Percentiles rank a stretch among this genome's conserved stretches.
Evolutionary conservation across 116 monocot genomes (phyloP).

Genomic region (Trichopus zeylanicus): DNA sequence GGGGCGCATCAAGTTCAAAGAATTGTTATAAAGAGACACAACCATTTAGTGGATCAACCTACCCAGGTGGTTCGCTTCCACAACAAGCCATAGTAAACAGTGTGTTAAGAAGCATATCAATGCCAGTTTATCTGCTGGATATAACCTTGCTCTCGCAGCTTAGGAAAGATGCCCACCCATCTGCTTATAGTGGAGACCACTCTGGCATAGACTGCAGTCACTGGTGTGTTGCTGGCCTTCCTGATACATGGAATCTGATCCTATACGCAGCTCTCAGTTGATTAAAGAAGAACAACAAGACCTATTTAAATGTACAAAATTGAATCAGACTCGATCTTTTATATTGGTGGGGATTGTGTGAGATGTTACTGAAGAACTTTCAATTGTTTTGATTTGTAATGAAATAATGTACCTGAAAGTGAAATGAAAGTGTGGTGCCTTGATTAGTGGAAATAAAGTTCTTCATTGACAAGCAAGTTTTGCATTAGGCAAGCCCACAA

Average conservation of each 20-base stretch:
- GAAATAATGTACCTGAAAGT: background rate
- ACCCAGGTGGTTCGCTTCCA: conserved; percentile 18
- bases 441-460: too few relatives aligned
- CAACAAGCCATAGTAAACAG: conserved; percentile 29
- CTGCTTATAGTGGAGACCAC: conserved; percentile 35
- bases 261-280: conserved; percentile 40
- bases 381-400: background rate
- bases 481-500: too few relatives aligned
- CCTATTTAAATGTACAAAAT: background rate
- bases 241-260: conserved; percentile 76
- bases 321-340: background rate
- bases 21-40: conserved; percentile 33
- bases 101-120: conserved; percentile 36
- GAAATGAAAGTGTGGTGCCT: too few relatives aligned
- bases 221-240: conserved; percentile 80
- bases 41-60: conserved; percentile 34
- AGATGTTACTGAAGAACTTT: background rate
- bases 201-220: conserved; percentile 62
- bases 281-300: background rate
- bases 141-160: conserved; percentile 60
- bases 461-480: too few relatives aligned
- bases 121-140: conserved; percentile 43
- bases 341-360: background rate
- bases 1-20: conserved; percentile 26
- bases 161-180: conserved; percentile 71